Percentiles rank a stretch among this genome's conserved stretches.
Evolutionary conservation across 257 asterid genomes (phyloP).

Genomic region (Solanum appendiculatum): DNA sequence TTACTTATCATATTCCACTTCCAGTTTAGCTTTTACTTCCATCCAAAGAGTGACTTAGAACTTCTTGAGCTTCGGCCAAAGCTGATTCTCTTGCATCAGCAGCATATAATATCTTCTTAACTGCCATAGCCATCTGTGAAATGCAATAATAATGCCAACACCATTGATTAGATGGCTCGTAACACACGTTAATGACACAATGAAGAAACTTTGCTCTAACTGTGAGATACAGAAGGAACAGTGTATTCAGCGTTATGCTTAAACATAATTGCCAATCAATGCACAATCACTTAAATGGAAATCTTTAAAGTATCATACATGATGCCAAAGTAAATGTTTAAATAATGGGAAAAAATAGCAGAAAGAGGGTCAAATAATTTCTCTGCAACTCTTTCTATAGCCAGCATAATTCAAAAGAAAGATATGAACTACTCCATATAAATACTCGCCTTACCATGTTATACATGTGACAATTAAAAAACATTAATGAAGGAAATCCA

Average conservation of each 20-base stretch:
- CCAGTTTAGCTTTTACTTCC: constrained; percentile 16
- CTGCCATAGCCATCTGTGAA: constrained; percentile 55
- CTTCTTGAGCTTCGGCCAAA: constrained; percentile 71
- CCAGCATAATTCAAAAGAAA: not conserved
- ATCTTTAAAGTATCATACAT: not conserved
- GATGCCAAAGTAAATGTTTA: not conserved
- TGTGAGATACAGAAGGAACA: not conserved
- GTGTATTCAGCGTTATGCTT: not conserved
- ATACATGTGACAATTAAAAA: not conserved
- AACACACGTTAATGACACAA: not conserved
- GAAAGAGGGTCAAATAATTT: not conserved
- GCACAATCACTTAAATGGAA: not conserved
- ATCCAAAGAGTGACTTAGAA: constrained; percentile 23
- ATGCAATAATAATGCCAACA: not conserved
- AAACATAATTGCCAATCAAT: not conserved
- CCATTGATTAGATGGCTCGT: not conserved
- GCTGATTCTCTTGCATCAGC: constrained; percentile 64
- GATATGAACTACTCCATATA: not conserved
- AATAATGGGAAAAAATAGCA: not conserved
- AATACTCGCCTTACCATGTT: not conserved
- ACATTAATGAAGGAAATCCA: not conserved
- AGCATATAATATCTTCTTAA: constrained; percentile 72
- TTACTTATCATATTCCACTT: not conserved
- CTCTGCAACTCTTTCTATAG: not conserved
- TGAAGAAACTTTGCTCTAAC: not conserved